Evolutionary conservation across 331 rosid species (phyloP).

Genomic region (Malus hybrid): DNA sequence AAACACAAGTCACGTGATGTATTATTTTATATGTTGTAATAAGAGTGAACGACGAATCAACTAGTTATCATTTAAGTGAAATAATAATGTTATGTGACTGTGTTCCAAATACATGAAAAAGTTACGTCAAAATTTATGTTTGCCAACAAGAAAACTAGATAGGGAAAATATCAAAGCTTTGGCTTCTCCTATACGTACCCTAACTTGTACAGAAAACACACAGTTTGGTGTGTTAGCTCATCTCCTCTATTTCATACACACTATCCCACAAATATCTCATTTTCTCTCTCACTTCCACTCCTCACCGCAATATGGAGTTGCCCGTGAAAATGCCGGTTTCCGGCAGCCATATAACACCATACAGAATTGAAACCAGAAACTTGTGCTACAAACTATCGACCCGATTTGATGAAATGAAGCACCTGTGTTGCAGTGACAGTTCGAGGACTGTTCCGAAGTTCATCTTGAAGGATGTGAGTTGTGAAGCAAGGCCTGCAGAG

Average conservation of each 20-base stretch:
- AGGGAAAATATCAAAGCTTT: slow-evolving; percentile 13
- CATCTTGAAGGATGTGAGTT: slow-evolving; percentile 66
- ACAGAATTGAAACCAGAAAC: slow-evolving; percentile 53
- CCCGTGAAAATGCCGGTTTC: slow-evolving; percentile 35
- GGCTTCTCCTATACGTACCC: slow-evolving; percentile 17
- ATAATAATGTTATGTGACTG: background rate
- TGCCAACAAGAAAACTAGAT: slow-evolving; percentile 20
- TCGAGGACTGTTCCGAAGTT: slow-evolving; percentile 30
- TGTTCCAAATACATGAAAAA: too few species aligned
- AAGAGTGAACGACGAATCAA: accelerated
- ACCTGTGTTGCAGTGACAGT: slow-evolving; percentile 30
- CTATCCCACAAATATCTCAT: background rate
- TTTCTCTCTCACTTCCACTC: background rate
- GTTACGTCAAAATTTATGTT: background rate
- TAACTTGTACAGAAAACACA: slow-evolving; percentile 15
- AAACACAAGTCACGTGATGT: background rate
- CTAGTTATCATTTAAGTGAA: too few species aligned
- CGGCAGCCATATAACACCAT: slow-evolving; percentile 31
- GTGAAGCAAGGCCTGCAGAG: slow-evolving; percentile 77
- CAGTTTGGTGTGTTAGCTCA: slow-evolving; percentile 86
- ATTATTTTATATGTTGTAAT: background rate
- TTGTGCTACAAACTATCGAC: slow-evolving; percentile 57
- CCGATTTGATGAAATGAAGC: slow-evolving; percentile 38
- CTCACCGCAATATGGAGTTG: slow-evolving; percentile 45
- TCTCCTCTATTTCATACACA: slow-evolving; percentile 27